Evolutionary conservation across 345 rosid species (phyloP).

Genomic region (Kernera saxatilis): DNA sequence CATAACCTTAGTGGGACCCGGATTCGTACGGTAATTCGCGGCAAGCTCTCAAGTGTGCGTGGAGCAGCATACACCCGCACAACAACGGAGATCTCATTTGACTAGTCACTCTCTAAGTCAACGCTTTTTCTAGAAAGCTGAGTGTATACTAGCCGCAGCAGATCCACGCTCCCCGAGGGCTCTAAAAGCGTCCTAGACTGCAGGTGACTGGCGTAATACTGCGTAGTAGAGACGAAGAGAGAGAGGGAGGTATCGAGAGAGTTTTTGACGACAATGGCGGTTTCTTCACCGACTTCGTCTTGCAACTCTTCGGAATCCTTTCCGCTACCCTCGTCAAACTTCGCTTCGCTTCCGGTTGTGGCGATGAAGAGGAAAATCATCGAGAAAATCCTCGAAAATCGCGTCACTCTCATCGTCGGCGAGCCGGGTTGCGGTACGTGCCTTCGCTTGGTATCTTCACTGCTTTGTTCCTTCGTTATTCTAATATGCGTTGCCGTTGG

Average conservation of each 20-base stretch:
- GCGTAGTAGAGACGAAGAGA: neutral
- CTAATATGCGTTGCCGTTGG: neutral
- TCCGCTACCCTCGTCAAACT: slow-evolving; percentile 37
- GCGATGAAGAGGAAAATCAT: slow-evolving; percentile 59
- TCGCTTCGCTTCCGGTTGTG: slow-evolving; percentile 68
- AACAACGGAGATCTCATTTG: neutral
- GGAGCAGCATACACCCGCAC: slow-evolving; percentile 7
- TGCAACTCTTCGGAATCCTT: slow-evolving; percentile 39
- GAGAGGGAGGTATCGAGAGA: neutral
- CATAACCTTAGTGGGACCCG: neutral
- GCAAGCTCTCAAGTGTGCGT: neutral
- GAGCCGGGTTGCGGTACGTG: slow-evolving; percentile 89
- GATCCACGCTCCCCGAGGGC: slow-evolving; percentile 1
- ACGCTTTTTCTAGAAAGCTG: neutral
- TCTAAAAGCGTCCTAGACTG: neutral
- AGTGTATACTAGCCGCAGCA: slow-evolving; percentile 1
- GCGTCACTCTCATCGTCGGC: slow-evolving; percentile 94
- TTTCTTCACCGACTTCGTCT: slow-evolving; percentile 50
- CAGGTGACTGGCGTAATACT: slow-evolving; percentile 1
- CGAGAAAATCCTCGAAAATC: slow-evolving; percentile 77
- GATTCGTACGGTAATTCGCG: neutral
- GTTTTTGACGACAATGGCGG: slow-evolving; percentile 32
- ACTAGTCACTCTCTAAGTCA: neutral
- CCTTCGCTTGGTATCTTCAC: neutral
- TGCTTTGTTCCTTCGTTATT: neutral